These are phyloP conservation scores for Glycyrrhiza uralensis DNA, from an alignment of 306 rosid species.

Conservation along the genomic window DNA sequence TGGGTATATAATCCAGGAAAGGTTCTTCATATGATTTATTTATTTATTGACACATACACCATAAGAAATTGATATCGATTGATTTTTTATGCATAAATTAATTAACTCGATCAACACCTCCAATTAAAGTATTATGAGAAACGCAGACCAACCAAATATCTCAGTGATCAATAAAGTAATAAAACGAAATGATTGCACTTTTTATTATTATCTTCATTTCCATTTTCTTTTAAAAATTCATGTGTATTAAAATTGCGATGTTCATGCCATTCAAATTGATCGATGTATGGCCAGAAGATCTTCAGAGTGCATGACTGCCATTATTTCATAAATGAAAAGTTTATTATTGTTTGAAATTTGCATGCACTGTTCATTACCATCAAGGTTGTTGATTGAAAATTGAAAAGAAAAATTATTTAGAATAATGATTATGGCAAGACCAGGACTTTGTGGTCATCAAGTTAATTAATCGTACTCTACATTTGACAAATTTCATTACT, in stretches of 20 bases:
- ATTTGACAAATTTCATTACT: not conserved
- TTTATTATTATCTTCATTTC: not conserved
- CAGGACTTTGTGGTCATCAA: not conserved
- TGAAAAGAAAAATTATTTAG: not conserved
- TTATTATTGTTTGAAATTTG: not conserved
- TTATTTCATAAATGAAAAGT: not conserved
- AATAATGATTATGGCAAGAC: not conserved
- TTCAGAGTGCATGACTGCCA: not conserved
- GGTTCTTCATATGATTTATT: not conserved
- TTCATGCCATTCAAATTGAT: not conserved
- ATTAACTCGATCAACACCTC: not conserved
- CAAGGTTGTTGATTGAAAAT: not conserved
- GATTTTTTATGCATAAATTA: not conserved
- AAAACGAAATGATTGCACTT: not conserved
- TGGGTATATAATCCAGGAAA: not conserved
- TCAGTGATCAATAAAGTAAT: not conserved
- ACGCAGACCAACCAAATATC: conserved; percentile 14
- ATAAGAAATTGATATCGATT: not conserved
- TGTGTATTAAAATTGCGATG: not conserved
- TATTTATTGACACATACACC: not conserved
- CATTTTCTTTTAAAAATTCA: not conserved
- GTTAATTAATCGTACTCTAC: not conserved
- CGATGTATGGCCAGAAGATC: conserved; percentile 11
- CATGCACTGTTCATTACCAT: not conserved
- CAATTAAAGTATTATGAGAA: not conserved